These are phyloP conservation scores for Cyphellophora attinorum DNA, from an alignment of 2,329 filamentous ascomycete species.

Conservation along the genomic window DNA sequence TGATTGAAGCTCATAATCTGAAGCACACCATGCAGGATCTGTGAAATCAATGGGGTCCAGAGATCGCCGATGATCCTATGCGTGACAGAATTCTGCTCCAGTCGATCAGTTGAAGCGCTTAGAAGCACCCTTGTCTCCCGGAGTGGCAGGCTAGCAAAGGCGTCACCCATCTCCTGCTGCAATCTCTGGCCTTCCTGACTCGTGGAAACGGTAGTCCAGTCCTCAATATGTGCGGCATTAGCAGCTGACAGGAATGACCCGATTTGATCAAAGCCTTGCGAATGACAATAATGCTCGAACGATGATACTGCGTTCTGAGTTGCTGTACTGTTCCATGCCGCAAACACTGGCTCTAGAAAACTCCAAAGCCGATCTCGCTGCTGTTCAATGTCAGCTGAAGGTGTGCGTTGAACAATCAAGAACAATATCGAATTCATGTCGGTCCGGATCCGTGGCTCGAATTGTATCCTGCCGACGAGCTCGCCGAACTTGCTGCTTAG, in stretches of 20 bases:
- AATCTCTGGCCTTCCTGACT: conserved; percentile 70
- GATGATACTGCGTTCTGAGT: conserved; percentile 61
- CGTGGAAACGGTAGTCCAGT: conserved; percentile 72
- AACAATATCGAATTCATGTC: conserved; percentile 87
- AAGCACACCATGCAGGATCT: conserved; percentile 76
- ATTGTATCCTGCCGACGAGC: conserved; percentile 59
- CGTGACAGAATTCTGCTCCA: conserved; percentile 62
- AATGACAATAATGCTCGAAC: conserved; percentile 68
- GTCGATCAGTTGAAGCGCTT: conserved; percentile 82
- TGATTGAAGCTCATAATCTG: conserved; percentile 82
- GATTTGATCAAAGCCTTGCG: conserved; percentile 71
- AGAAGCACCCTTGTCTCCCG: conserved; percentile 84
- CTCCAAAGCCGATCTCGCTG: conserved; percentile 63
- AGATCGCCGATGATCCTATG: conserved; percentile 68
- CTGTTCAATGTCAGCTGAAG: conserved; percentile 58
- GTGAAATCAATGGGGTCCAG: conserved; percentile 76
- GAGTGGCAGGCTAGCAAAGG: conserved; percentile 60
- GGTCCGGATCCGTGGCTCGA: conserved; percentile 75
- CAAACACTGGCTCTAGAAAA: conserved; percentile 74
- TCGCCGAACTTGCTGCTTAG: conserved; percentile 76
- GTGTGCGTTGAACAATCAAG: conserved; percentile 85
- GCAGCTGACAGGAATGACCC: conserved; percentile 67
- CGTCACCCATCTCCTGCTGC: conserved; percentile 68
- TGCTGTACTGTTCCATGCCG: conserved; percentile 65
- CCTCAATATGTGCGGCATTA: conserved; percentile 63